phyloP scores from a whole-genome alignment of 2,329 filamentous ascomycete genomes.

The Trichoderma sp. region DNA sequence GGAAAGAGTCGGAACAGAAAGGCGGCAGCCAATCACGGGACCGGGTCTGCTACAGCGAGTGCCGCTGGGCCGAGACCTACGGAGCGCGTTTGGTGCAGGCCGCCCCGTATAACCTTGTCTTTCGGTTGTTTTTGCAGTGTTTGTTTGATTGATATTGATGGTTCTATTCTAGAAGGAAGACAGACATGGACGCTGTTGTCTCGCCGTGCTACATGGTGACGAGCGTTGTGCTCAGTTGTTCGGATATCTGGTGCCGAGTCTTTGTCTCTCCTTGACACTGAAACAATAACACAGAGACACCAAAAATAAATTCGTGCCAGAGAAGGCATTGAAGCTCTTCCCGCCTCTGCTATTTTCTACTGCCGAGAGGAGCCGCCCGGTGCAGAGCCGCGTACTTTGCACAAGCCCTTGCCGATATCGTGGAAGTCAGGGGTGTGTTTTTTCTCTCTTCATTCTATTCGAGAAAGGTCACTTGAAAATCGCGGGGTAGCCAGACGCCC shows the following conservation, averaged over 20 bases:
- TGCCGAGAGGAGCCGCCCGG: slow-evolving; percentile 17
- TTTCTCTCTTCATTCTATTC: background rate
- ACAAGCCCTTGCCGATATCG: background rate
- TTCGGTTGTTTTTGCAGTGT: background rate
- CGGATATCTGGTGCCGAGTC: slow-evolving; percentile 24
- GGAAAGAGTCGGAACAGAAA: slow-evolving; percentile 32
- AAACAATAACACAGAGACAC: background rate
- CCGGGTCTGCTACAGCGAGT: slow-evolving; percentile 6
- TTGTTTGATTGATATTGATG: background rate
- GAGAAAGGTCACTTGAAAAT: slow-evolving; percentile 1
- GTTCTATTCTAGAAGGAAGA: background rate
- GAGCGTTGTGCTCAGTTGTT: slow-evolving; percentile 8
- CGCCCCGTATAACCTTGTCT: background rate
- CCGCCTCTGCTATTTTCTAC: background rate
- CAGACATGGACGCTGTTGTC: background rate
- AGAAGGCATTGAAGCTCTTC: background rate
- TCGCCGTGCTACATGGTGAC: slow-evolving; percentile 1
- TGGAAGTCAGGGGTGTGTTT: slow-evolving; percentile 3
- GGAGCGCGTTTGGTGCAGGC: background rate
- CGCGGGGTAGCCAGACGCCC: slow-evolving; percentile 27
- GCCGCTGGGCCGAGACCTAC: slow-evolving; percentile 33
- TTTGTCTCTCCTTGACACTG: background rate
- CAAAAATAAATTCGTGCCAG: background rate
- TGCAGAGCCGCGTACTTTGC: background rate
- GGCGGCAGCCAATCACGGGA: slow-evolving; percentile 29